Evolutionary conservation across 2,329 filamentous ascomycete genomes (phyloP).

Genomic region (Neoascochyta sp.): DNA sequence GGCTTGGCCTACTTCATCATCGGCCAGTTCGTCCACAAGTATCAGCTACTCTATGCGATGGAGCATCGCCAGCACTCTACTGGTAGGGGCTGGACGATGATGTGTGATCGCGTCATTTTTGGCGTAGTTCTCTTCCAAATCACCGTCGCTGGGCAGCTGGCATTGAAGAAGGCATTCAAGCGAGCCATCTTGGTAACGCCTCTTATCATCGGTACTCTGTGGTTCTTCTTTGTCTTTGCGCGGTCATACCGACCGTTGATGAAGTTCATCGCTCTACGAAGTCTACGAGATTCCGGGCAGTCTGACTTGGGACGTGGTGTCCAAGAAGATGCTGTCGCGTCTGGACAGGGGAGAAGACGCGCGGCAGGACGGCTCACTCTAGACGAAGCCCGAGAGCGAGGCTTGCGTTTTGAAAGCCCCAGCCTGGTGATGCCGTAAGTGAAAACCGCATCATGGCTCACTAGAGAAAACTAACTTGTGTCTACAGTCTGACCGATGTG

Average conservation of each 20-base stretch:
- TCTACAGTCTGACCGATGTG: constrained; percentile 62
- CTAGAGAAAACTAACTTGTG: constrained; percentile 17
- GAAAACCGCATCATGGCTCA: too few relatives aligned
- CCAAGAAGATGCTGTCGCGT: constrained; percentile 37
- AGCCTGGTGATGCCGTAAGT: constrained; percentile 66
- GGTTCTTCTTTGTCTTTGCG: constrained; percentile 82
- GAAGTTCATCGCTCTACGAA: constrained; percentile 85
- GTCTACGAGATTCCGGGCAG: constrained; percentile 64
- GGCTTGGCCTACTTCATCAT: constrained; percentile 80
- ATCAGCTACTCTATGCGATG: constrained; percentile 97
- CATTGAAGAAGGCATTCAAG: constrained; percentile 67
- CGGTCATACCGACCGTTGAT: constrained; percentile 83
- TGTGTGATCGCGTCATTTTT: constrained; percentile 84
- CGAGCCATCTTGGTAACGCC: constrained; percentile 71
- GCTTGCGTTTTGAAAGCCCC: constrained; percentile 70
- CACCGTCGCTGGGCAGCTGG: constrained; percentile 83
- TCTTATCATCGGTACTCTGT: constrained; percentile 73
- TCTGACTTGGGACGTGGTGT: constrained; percentile 48
- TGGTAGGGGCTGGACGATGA: constrained; percentile 92
- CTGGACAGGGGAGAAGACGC: constrained; percentile 7
- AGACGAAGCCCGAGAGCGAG: constrained; percentile 69
- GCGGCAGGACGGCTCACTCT: constrained; percentile 54
- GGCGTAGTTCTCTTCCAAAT: constrained; percentile 86
- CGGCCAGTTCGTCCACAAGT: constrained; percentile 90
- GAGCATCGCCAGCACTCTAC: constrained; percentile 93